Evolutionary conservation across 768 basidiomycete genomes (phyloP).

Genomic region (Leucogyrophana mollusca): DNA sequence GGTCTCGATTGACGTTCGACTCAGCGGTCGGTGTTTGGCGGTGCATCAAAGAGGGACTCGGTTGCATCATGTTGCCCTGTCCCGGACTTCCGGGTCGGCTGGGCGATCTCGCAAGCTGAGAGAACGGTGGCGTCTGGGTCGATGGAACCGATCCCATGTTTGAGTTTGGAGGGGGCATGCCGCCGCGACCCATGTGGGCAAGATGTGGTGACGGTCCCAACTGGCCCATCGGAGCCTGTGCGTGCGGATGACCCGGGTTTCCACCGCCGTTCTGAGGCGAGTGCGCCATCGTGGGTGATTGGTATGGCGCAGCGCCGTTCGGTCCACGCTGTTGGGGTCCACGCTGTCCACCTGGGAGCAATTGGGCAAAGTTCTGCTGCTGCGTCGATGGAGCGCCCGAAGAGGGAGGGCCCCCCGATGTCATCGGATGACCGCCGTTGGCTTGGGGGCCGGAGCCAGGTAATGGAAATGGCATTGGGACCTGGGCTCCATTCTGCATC

Average conservation of each 20-base stretch:
- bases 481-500: slow-evolving; percentile 28
- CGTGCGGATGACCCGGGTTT: slow-evolving; percentile 30
- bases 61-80: slow-evolving; percentile 44
- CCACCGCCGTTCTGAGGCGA: slow-evolving; percentile 50
- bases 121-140: slow-evolving; percentile 42
- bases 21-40: slow-evolving; percentile 41
- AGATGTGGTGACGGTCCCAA: slow-evolving; percentile 56
- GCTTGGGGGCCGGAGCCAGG: slow-evolving; percentile 36
- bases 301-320: slow-evolving; percentile 51
- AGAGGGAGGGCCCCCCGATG: slow-evolving; percentile 19
- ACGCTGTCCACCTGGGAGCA: slow-evolving; percentile 33
- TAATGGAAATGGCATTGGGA: slow-evolving; percentile 18
- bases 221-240: slow-evolving; percentile 44
- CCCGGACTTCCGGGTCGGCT: slow-evolving; percentile 59
- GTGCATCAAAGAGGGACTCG: slow-evolving; percentile 55
- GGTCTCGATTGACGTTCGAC: slow-evolving; percentile 37
- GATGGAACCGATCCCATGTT: slow-evolving; percentile 35
- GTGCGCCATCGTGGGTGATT: slow-evolving; percentile 63
- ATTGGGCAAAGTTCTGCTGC: slow-evolving; percentile 30
- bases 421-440: slow-evolving; percentile 42
- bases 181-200: slow-evolving; percentile 37
- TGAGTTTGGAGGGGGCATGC: slow-evolving; percentile 50
- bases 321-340: slow-evolving; percentile 41
- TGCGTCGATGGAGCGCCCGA: slow-evolving; percentile 30
- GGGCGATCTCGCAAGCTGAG: slow-evolving; percentile 50